These are phyloP conservation scores for Sonneratia alba DNA, from an alignment of 345 rosid species.

Conservation along the genomic window DNA sequence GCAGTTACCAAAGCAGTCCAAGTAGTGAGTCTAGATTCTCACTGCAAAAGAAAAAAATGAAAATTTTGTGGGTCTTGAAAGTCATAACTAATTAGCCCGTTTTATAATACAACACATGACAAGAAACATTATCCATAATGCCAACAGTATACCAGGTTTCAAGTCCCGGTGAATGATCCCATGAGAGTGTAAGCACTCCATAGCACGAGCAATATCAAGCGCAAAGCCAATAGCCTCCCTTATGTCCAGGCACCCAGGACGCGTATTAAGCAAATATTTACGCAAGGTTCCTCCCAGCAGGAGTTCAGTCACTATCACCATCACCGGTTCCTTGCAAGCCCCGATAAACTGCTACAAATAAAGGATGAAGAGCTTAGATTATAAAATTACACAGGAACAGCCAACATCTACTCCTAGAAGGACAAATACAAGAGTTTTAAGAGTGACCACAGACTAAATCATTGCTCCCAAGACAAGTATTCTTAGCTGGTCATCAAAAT, in stretches of 20 bases:
- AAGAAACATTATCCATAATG: neutral
- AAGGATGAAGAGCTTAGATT: neutral
- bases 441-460: neutral
- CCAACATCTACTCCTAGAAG: neutral
- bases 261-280: slow-evolving; percentile 54
- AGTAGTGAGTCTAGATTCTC: neutral
- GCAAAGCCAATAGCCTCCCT: slow-evolving; percentile 70
- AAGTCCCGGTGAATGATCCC: slow-evolving; percentile 97
- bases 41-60: neutral
- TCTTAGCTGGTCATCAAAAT: neutral
- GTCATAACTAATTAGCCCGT: neutral
- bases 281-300: slow-evolving; percentile 81
- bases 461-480: neutral
- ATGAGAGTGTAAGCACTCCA: slow-evolving; percentile 94
- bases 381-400: neutral
- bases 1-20: too few relatives aligned
- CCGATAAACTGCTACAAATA: slow-evolving; percentile 64
- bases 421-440: neutral
- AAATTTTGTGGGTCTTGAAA: neutral
- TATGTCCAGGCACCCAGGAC: slow-evolving; percentile 65
- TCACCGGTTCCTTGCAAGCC: slow-evolving; percentile 89
- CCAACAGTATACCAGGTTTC: slow-evolving; percentile 65
- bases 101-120: neutral
- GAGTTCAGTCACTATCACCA: slow-evolving; percentile 97
- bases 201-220: slow-evolving; percentile 97